Conservation (phyloP, 108 stramenopile species). For the Cylindrotheca closterium region DNA sequence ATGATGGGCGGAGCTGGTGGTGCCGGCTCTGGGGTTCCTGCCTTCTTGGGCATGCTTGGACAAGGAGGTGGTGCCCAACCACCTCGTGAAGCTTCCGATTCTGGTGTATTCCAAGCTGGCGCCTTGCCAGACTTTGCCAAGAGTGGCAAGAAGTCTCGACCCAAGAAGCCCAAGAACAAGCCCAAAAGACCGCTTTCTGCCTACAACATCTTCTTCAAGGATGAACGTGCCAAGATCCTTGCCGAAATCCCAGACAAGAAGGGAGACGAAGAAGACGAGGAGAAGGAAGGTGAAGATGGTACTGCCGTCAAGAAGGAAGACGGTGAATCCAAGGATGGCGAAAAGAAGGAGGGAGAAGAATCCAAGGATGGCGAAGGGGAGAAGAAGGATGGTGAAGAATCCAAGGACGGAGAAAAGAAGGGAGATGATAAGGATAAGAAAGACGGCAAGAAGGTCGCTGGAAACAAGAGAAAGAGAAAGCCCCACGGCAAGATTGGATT, state of each 20-base stretch:
- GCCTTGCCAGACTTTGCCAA: slow-evolving; percentile 44
- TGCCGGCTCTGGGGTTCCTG: slow-evolving; percentile 8
- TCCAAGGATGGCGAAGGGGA: slow-evolving; percentile 4
- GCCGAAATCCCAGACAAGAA: slow-evolving; percentile 41
- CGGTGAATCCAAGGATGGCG: not conserved
- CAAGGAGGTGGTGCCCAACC: slow-evolving; percentile 22
- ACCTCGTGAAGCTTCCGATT: slow-evolving; percentile 27
- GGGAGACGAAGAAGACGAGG: slow-evolving; percentile 32
- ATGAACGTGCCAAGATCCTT: slow-evolving; percentile 47
- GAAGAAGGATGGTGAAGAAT: slow-evolving; percentile 11
- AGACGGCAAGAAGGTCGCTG: slow-evolving; percentile 21
- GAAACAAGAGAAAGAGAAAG: slow-evolving; percentile 36
- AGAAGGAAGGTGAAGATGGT: slow-evolving; percentile 25
- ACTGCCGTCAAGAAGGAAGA: slow-evolving; percentile 18
- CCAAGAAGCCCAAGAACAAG: slow-evolving; percentile 49
- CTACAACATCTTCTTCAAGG: slow-evolving; percentile 61
- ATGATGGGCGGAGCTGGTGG: slow-evolving; percentile 9
- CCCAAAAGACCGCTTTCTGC: slow-evolving; percentile 45
- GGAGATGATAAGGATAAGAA: slow-evolving; percentile 13
- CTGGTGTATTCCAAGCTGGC: slow-evolving; percentile 37
- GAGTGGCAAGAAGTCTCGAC: slow-evolving; percentile 39
- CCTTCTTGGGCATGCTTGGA: slow-evolving; percentile 34
- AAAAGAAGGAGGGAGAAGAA: slow-evolving; percentile 17
- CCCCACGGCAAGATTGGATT: slow-evolving; percentile 52
- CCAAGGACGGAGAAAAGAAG: slow-evolving; percentile 14